A percentile compares a stretch with the other conserved stretches of the same genome.
Evolutionary conservation across 2,329 filamentous ascomycete genomes (phyloP).

Genomic region (Penicillium concentricum): DNA sequence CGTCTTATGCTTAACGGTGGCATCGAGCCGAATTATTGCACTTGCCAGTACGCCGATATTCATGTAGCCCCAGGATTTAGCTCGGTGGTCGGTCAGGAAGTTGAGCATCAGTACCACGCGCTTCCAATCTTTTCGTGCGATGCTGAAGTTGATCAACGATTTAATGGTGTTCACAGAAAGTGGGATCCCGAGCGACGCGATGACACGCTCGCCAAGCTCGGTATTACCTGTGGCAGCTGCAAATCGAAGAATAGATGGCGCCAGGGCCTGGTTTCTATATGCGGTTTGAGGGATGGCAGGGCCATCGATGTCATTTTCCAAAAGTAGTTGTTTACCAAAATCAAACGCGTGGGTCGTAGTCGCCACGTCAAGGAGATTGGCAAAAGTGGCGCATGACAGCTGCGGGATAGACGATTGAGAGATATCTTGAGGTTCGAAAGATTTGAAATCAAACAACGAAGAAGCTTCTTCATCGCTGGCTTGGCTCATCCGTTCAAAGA

Average conservation of each 20-base stretch:
- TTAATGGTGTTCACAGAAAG: conserved; percentile 37
- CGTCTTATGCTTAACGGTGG: conserved; percentile 15
- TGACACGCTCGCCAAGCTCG: conserved; percentile 30
- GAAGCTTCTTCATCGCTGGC: conserved; percentile 11
- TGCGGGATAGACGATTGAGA: conserved; percentile 35
- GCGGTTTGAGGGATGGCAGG: conserved; percentile 49
- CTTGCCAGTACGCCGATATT: conserved; percentile 38
- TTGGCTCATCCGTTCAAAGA: conserved; percentile 26
- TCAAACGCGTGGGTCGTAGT: conserved; percentile 48
- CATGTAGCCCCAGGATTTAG: conserved; percentile 39
- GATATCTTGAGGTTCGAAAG: conserved; percentile 15
- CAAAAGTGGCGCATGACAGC: conserved; percentile 50
- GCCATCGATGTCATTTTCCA: conserved; percentile 53
- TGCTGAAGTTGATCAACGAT: conserved; percentile 35
- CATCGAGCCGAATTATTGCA: conserved; percentile 43
- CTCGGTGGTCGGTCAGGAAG: conserved; percentile 34
- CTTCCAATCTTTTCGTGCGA: conserved; percentile 36
- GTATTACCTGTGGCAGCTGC: conserved; percentile 51
- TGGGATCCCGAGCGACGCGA: conserved; percentile 32
- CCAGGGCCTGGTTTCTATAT: conserved; percentile 50
- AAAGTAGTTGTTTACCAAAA: conserved; percentile 55
- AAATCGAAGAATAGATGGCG: conserved; percentile 55
- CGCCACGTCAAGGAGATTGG: conserved; percentile 52
- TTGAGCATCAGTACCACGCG: conserved; percentile 31
- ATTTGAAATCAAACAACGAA: conserved; percentile 19